Evolutionary conservation across 495 filamentous ascomycete species (phyloP), one percentile per base, ranked within the genome.

Genomic region (Lophiostoma macrostomum): DNA sequence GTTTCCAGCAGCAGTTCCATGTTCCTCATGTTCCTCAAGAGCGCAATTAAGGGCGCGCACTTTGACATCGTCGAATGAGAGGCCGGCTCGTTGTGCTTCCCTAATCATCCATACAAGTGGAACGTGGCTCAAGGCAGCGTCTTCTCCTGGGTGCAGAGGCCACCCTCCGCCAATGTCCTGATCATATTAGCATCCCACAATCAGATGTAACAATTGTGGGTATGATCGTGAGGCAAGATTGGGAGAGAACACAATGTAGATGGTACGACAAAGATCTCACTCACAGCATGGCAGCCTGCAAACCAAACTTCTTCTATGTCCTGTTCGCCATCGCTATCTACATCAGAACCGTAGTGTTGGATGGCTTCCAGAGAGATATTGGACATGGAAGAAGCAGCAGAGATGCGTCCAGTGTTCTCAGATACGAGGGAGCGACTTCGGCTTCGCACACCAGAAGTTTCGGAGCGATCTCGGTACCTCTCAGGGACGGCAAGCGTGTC

Each of bases 231-330:
- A 22, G 12, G 16, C 22, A 11, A 25, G 8, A 5, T 10, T 16
- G 29, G 29, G n/a, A 32, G n/a, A 32, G 29, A 32, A 32, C 7
- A n/a, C 7, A 30, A 30, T 45, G 5, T 31, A 12, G 22, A 19
- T 7, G 10, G 11, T 16, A 6, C 7, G 14, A 6, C 20, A 20
- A 27, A 10, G 20, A 19, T 12, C 4, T 13, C 4, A 57, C 61
- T 58, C 51, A 64, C 62, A 8, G 80, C 88, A 61, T 94, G 89
- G 28, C 83, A 81, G 31, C 88, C 88, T 0, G 86, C 76, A 64
- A 93, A 94, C 88, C 88, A 93, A 8, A 91, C 74, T 55, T 90
- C 87, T 60, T 87, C 81, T 48, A 93, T 84, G 60, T 91, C 85
- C 56, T 91, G 86, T 18, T 79, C 75, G 0, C 63, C 68, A 0